phyloP scores from a whole-genome alignment of 106 monocot genomes.

The Xerophyta viscosa region DNA sequence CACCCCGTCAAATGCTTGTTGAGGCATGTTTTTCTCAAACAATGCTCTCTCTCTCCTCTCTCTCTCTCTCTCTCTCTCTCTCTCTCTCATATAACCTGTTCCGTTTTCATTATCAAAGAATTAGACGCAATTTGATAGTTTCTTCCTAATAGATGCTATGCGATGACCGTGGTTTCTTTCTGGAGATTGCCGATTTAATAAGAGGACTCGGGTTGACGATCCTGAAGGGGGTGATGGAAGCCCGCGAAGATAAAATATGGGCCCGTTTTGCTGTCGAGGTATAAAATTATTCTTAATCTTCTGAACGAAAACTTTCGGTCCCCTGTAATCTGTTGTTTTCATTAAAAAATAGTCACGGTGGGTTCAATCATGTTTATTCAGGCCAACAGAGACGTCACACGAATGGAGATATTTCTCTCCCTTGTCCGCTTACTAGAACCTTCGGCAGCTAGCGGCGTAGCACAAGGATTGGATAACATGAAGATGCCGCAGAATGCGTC shows the following conservation, averaged over 20 bases:
- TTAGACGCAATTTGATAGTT: not conserved
- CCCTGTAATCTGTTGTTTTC: no score
- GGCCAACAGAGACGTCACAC: conserved; percentile 88
- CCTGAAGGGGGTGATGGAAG: conserved; percentile 89
- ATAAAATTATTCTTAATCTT: no score
- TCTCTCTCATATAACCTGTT: not conserved
- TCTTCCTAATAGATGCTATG: conserved; percentile 78
- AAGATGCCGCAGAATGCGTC: conserved; percentile 22
- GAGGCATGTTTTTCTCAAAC: conserved; percentile 66
- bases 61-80: not conserved
- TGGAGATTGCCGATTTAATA: conserved; percentile 89
- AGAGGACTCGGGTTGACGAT: conserved; percentile 91
- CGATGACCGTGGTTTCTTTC: conserved; percentile 82
- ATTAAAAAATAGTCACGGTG: no score
- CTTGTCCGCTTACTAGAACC: conserved; percentile 61
- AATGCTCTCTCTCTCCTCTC: no score
- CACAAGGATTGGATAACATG: conserved; percentile 18
- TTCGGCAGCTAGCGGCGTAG: conserved; percentile 8
- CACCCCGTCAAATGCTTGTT: conserved; percentile 84
- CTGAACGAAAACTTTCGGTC: no score
- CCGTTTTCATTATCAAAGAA: not conserved
- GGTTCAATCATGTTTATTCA: conserved; percentile 14
- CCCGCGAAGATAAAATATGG: conserved; percentile 70
- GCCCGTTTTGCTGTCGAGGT: conserved; percentile 96
- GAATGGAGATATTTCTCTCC: conserved; percentile 87